Evolutionary conservation across 2,329 filamentous ascomycete species (phyloP), one percentile per base, ranked within the genome.

Genomic region (Byssochlamys sp.): DNA sequence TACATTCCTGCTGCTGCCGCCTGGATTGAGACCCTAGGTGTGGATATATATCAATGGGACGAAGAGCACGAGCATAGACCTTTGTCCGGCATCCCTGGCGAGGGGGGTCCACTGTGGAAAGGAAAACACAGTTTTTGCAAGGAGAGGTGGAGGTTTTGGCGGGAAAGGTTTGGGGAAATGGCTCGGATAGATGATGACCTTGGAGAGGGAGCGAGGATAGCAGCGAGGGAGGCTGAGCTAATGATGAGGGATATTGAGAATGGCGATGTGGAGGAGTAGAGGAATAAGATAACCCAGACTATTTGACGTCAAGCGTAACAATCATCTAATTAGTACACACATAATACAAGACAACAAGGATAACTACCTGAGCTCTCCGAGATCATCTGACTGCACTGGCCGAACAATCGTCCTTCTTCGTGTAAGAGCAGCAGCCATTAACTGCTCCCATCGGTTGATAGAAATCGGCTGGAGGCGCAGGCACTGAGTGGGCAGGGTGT

Each of bases 11-110:
- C 58, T 1, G 60, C 60, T 14, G 58, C 56, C 24, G 57, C 31
- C 3, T 61, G 58, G 60, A 59, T 61, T 51, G 58, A 60, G 51
- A 55, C 57, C 24, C 14, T 61, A 4, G 60, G 58, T 6, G 55
- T 56, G 28, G 55, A 56, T 4, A 61, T 61, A 5, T 61, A 59
- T 54, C 45, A 56, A 4, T 61, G 60, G 60, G 56, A 61, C 24
- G 58, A 60, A 14, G 58, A 58, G 35, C 53, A 7, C 19, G 27
- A 39, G 51, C 19, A 12, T 10, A 56, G 58, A 31, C 9, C 31
- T 33, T 10, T 33, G 31, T 7, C 12, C 31, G 31, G 31, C 12
- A 11, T 11, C 12, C 31, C 31, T n/a, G 35, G 2, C 4, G 7
- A 5, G 12, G 4, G 14, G 7, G 35, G 35, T 19, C 35, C 35